Percentiles rank a stretch among this genome's conserved stretches.
Evolutionary conservation across 176 grass and related monocot genomes (phyloP).

Genomic region (Saccharum officinarum): DNA sequence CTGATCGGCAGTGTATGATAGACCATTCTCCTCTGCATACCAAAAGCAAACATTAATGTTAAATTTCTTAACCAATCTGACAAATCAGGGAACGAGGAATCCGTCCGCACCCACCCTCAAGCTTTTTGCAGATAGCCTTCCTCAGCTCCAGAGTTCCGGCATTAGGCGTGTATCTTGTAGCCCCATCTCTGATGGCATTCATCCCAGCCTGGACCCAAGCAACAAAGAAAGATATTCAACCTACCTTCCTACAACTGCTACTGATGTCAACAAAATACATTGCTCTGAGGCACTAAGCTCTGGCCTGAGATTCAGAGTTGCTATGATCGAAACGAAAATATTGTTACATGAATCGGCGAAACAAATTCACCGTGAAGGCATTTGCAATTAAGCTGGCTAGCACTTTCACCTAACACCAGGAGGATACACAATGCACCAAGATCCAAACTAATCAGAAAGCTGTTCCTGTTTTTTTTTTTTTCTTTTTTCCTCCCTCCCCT

Average conservation of each 20-base stretch:
- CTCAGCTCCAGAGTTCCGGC: slow-evolving; percentile 82
- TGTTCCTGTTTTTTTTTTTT: no score
- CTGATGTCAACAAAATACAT: not conserved
- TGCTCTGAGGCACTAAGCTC: slow-evolving; percentile 11
- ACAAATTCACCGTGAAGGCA: not conserved
- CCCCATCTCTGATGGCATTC: slow-evolving; percentile 70
- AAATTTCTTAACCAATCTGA: not conserved
- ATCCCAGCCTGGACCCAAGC: slow-evolving; percentile 67
- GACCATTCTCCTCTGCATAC: slow-evolving; percentile 78
- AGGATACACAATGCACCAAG: not conserved
- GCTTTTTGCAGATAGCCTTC: slow-evolving; percentile 88
- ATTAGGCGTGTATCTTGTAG: slow-evolving; percentile 85
- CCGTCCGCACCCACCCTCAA: slow-evolving; percentile 43
- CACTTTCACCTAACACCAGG: not conserved
- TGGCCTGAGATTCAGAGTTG: not conserved
- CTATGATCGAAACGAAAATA: not conserved
- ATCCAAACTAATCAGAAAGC: not conserved
- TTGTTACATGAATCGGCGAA: not conserved
- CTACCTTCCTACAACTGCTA: not conserved
- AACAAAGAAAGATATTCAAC: not conserved
- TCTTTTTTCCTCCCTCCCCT: not conserved
- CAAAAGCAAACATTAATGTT: not conserved
- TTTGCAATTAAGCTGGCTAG: not conserved
- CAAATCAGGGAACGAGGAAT: not conserved
- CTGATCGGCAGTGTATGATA: slow-evolving; percentile 69